phyloP scores from a whole-genome alignment of 345 rosid species.

The Arabidopsis suecica region DNA sequence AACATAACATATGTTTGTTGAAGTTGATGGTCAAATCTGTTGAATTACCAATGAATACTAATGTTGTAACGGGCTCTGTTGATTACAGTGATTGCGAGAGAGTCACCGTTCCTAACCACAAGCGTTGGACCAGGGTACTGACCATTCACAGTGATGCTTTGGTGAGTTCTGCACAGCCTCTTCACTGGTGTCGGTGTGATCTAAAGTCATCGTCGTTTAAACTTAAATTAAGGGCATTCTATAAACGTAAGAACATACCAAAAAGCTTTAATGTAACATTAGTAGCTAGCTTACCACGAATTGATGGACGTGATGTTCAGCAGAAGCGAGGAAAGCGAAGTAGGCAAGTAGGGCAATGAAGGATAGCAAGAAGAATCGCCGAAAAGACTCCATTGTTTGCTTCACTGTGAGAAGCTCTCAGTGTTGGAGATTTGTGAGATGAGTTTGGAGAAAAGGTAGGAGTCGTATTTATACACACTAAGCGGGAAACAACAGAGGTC shows the following conservation, averaged over 20 bases:
- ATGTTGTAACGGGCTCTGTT: conserved; percentile 70
- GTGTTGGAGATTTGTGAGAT: conserved; percentile 26
- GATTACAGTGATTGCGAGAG: conserved; percentile 66
- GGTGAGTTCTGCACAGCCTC: conserved; percentile 94
- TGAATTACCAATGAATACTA: conserved; percentile 74
- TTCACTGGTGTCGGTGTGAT: conserved; percentile 68
- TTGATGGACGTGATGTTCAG: conserved; percentile 47
- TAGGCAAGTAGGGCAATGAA: conserved; percentile 35
- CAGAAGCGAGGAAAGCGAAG: conserved; percentile 40
- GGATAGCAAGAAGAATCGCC: conserved; percentile 14
- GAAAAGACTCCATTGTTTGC: conserved; percentile 39
- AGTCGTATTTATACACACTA: conserved; percentile 37
- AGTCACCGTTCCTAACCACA: conserved; percentile 76
- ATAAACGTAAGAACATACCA: not conserved
- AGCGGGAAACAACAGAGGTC: conserved; percentile 34
- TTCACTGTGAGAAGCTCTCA: conserved; percentile 12
- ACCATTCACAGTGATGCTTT: conserved; percentile 74
- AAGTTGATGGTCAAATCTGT: not conserved
- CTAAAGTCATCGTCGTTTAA: conserved; percentile 41
- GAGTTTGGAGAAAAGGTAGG: conserved; percentile 27
- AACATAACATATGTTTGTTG: conserved; percentile 18
- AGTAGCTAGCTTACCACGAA: conserved; percentile 41
- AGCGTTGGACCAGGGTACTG: conserved; percentile 85
- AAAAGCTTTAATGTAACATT: conserved; percentile 14
- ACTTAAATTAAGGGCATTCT: not conserved